Evolutionary conservation across 2,329 filamentous ascomycete genomes (phyloP), one percentile per base, ranked within the genome.

Genomic region (Huntiella bhutanensis): DNA sequence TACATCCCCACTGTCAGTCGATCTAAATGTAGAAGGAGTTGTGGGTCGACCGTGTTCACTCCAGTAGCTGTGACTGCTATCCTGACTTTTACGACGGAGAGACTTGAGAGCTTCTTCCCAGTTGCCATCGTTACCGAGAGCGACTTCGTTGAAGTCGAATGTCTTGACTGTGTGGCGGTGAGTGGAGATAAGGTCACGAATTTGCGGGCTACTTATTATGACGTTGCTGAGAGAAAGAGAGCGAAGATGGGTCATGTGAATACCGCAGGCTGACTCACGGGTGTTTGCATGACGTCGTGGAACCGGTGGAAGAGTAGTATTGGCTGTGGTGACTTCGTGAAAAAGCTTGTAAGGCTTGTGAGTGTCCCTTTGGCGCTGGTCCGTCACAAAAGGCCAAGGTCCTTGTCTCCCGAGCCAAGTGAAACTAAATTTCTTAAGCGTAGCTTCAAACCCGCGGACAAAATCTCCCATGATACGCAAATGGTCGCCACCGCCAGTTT

Each of bases 31-130:
- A 28, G 22, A 28, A 28, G 22, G 22, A 4, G 22, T 28, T 4
- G 8, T 10, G 22, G 22, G 22, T 10, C 22, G 22, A 4, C 22
- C 22, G 22, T 28, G 22, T 37, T 52, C 45, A 32, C 43, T 63
- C 67, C 67, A 70, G 50, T 62, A 59, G 45, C 56, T 56, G 35
- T 52, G 60, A 52, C 42, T 39, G 28, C 38, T 41, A 13, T 45
- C 40, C 4, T 19, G 28, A 11, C 39, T 41, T 4, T 13, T 16
- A 56, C 66, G 55, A 55, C 71, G 75, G 48, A 92, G 64, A 1
- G 82, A 80, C 35, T 76, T 73, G n/a, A 93, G 70, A 0, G 83
- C 84, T 28, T 86, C 79, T 49, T 91, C 80, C 84, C 84, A 93
- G 48, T 68, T 79, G 22, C 81, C 84, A 33, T 66, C 66, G 50